Base-by-base conservation (phyloP, 2,329 filamentous ascomycete species). In the Penicillium sp. region DNA sequence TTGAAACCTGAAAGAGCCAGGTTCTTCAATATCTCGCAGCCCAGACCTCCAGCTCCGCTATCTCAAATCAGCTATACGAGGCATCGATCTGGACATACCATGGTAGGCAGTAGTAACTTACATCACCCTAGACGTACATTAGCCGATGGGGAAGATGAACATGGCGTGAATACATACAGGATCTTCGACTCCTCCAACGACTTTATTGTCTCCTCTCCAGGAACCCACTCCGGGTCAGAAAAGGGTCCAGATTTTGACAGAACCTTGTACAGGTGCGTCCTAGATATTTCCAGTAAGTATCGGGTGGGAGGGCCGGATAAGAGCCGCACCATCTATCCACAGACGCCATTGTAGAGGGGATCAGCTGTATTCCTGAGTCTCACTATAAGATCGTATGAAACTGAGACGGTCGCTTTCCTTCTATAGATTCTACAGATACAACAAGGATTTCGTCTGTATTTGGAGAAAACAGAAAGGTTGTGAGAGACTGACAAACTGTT, bases 11-110 rank as follows among this genome's bases (percentile, higher is more conserved):
- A 97, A 56, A 99, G 85, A 47, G 95, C 95, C 38, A 99, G 85
- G 73, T 99, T 92, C 82, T 99, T 99, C 56, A 99, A 83, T 49
- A 99, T 96, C 76, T 99, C 95, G 72, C 95, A 99, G 67, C 95
- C 95, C 63, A 99, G 80, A 11, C 95, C 95, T 65, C 95, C 95
- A 62, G 95, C 95, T 61, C 95, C 95, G 69, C 93, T 97, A 56
- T 15, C 38, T 29, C 5, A 30, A 72, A 26, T 23, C 15, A 46
- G 31, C n/a, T 8, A 8, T 69, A 65, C 44, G 69, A 3, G 26
- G 80, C 69, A 77, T 73, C 47, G 71, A 65, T 60, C 46, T 54
- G 52, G 41, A 49, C 11, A 38, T 1, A 41, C 11, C 8, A 67
- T 55, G 38, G 19, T 9, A 15, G 8, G 54, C 35, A 47, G 13